phyloP scores from a whole-genome alignment of 768 basidiomycete species.

The Lactarius quietus region DNA sequence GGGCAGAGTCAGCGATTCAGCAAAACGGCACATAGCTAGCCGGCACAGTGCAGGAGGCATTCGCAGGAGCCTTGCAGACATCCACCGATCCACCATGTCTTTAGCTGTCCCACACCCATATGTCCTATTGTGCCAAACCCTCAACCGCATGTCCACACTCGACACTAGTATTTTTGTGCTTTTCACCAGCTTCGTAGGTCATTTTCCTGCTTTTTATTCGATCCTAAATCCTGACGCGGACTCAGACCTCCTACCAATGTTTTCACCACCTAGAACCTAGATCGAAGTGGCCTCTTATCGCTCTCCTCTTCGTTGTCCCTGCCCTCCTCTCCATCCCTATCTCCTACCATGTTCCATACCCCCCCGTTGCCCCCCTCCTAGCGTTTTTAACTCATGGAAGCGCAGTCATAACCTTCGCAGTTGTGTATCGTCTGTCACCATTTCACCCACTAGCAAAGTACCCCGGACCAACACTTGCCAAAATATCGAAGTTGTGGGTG shows the following conservation, averaged over 20 bases:
- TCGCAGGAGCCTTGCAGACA: too few relatives aligned
- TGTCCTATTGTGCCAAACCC: neutral
- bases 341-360: neutral
- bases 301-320: neutral
- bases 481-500: constrained; percentile 32
- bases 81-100: neutral
- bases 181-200: neutral
- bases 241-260: neutral
- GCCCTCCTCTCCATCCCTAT: neutral
- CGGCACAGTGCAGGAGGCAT: too few relatives aligned
- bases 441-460: constrained; percentile 27
- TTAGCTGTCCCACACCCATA: neutral
- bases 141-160: neutral
- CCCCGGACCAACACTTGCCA: constrained; percentile 36
- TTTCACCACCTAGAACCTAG: neutral
- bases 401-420: neutral
- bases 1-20: too few relatives aligned
- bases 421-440: neutral
- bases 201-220: neutral
- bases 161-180: neutral
- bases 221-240: neutral
- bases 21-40: too few relatives aligned
- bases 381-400: neutral
- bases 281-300: neutral
- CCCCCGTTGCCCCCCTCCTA: neutral